These are phyloP conservation scores for Meyerozyma elateridarum DNA, from an alignment of 1,139 yeast genomes.

Conservation along the genomic window DNA sequence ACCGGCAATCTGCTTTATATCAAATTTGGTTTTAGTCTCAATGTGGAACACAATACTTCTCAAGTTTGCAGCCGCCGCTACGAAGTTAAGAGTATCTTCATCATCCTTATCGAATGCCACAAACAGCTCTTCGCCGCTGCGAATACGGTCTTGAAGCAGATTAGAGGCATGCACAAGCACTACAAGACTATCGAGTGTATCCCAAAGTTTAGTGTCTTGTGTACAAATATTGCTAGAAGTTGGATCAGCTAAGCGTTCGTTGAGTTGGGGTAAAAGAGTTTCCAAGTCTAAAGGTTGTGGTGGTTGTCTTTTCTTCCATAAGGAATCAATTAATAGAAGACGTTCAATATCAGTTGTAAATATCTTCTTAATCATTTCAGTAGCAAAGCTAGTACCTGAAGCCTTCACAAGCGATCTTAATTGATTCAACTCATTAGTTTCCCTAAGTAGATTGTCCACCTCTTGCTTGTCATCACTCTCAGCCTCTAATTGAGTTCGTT, in stretches of 20 bases:
- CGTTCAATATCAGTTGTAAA: constrained; percentile 73
- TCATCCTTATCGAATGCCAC: constrained; percentile 93
- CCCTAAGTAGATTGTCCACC: constrained; percentile 61
- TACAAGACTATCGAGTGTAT: constrained; percentile 55
- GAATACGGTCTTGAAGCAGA: constrained; percentile 47
- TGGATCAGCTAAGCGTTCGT: constrained; percentile 11
- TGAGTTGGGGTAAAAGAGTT: constrained; percentile 15
- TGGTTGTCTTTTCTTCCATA: constrained; percentile 68
- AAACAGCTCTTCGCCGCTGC: constrained; percentile 34
- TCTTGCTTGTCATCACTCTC: constrained; percentile 63
- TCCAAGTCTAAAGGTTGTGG: constrained; percentile 58
- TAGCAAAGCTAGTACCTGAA: constrained; percentile 22
- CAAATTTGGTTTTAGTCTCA: constrained; percentile 73
- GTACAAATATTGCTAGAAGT: constrained; percentile 20
- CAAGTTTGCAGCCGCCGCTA: constrained; percentile 81
- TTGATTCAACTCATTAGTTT: constrained; percentile 70
- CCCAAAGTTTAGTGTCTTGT: constrained; percentile 63
- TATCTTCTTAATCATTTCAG: constrained; percentile 47
- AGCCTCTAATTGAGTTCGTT: constrained; percentile 34
- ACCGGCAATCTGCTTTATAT: constrained; percentile 91
- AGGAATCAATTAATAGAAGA: constrained; percentile 61
- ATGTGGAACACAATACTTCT: constrained; percentile 73
- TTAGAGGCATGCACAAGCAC: constrained; percentile 52
- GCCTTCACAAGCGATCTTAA: constrained; percentile 46
- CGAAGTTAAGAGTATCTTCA: constrained; percentile 82